Evolutionary conservation across 805 yeast genomes (phyloP), one percentile per base, ranked within the genome.

Genomic region (Grigorovia humatica): DNA sequence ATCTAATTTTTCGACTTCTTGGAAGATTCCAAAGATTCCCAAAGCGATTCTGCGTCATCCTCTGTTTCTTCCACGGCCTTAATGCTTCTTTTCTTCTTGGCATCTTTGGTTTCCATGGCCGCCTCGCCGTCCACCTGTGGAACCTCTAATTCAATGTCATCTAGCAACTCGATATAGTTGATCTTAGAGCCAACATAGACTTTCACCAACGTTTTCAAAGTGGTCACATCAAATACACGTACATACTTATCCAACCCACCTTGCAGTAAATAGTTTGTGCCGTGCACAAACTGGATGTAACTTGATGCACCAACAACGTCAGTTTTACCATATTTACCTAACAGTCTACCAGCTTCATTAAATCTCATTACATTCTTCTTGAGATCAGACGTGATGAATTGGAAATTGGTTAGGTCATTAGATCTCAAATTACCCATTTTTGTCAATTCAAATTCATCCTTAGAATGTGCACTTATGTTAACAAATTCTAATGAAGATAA

Each of bases 181-280:
- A 88, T 74, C 63, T 86, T 88, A 5, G 88, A 78, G 1, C 95
- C 95, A 29, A 84, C 61, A 59, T 78, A 91, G 5, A 87, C 85
- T 62, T 88, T 88, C 8, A 81, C 88, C 13, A 69, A 49, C 48
- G 80, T 71, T 45, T 78, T 77, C 49, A 95, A 74, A 1, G 81
- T 68, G 1, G 69, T 70, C 4, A 81, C 63, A 54, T 88, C 84
- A 67, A 78, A 91, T 3, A 86, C 87, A 53, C 96, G 77, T 29
- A 88, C 74, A 60, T 88, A 91, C 60, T 96, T 76, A 63, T 93
- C 99, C 20, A 90, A 75, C 0, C 96, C 95, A 45, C 95, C 97
- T 18, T 87, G 74, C 2, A 82, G 81, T 8, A 90, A 61, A 30
- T 83, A 62, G 9, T 74, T 73, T 4, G 71, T 69, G 11, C 70